Conservation (phyloP, 2,329 filamentous ascomycete genomes). For the Alternaria conjuncta region DNA sequence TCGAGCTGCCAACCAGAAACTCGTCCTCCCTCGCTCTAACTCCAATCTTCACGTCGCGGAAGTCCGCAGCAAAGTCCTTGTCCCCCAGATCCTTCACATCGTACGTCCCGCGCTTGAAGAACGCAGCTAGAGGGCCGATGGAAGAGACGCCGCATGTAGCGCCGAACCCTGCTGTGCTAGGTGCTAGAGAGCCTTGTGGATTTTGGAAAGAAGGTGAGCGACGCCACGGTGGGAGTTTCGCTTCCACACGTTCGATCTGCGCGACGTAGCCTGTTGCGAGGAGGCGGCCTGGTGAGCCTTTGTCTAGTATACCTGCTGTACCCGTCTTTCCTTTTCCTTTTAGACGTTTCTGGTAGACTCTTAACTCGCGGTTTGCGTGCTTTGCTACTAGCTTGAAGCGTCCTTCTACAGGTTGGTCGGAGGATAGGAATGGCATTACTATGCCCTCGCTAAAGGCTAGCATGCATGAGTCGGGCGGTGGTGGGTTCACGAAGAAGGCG, state of each 20-base stretch:
- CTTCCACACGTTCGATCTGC: conserved; percentile 48
- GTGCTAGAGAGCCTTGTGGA: conserved; percentile 49
- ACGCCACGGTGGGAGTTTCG: conserved; percentile 41
- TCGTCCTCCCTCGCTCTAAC: conserved; percentile 56
- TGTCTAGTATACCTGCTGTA: conserved; percentile 34
- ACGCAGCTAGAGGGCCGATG: conserved; percentile 47
- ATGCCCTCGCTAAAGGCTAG: conserved; percentile 57
- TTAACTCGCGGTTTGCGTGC: conserved; percentile 52
- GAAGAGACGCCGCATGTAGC: conserved; percentile 57
- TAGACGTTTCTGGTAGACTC: conserved; percentile 54
- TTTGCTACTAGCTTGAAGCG: conserved; percentile 50
- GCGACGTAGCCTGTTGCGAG: conserved; percentile 54
- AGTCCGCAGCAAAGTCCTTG: conserved; percentile 51
- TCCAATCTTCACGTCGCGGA: conserved; percentile 42
- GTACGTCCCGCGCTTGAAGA: conserved; percentile 40
- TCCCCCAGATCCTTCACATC: conserved; percentile 32
- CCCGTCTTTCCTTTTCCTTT: conserved; percentile 22
- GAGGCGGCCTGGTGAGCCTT: conserved; percentile 48
- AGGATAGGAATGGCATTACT: conserved; percentile 52
- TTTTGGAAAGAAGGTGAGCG: conserved; percentile 26
- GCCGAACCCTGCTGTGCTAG: conserved; percentile 34
- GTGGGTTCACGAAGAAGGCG: conserved; percentile 49
- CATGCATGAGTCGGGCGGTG: conserved; percentile 54
- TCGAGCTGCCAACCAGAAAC: conserved; percentile 53
- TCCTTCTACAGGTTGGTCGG: conserved; percentile 41